phyloP scores from a whole-genome alignment of 371 early-diverging fungal species.

The Apophysomyces sp. region DNA sequence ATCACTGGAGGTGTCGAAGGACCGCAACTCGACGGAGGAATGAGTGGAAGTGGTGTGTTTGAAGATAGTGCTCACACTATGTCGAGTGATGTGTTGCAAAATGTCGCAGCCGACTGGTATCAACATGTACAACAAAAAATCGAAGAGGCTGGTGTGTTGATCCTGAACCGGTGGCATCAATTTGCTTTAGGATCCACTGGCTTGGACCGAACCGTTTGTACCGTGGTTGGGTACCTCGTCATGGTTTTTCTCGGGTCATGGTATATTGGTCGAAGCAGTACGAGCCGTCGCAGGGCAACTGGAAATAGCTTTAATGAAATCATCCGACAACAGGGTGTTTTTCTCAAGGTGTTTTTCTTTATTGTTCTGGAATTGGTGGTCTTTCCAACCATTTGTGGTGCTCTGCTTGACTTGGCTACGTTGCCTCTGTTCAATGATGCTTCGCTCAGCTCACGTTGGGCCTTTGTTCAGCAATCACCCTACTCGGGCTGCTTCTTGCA shows the following conservation, averaged over 20 bases:
- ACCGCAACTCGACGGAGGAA: neutral
- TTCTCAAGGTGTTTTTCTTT: constrained; percentile 75
- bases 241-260: constrained; percentile 47
- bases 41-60: neutral
- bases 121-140: constrained; percentile 20
- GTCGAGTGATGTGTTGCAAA: neutral
- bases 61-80: neutral
- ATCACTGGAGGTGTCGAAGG: neutral
- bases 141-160: constrained; percentile 9
- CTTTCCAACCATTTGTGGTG: constrained; percentile 89
- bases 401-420: constrained; percentile 81
- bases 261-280: constrained; percentile 41
- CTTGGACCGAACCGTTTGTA: constrained; percentile 48
- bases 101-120: neutral
- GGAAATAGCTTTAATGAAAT: constrained; percentile 41
- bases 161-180: constrained; percentile 43
- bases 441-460: constrained; percentile 56
- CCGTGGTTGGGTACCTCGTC: constrained; percentile 47
- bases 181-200: constrained; percentile 47
- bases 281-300: neutral
- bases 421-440: constrained; percentile 72
- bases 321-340: constrained; percentile 61
- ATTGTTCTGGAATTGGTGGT: constrained; percentile 80
- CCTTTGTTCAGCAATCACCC: constrained; percentile 61
- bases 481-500: constrained; percentile 77